Evolutionary conservation across 169 alveolate genomes (phyloP), one percentile per base, ranked within the genome.

Genomic region (Ichthyophthirius multifiliis): DNA sequence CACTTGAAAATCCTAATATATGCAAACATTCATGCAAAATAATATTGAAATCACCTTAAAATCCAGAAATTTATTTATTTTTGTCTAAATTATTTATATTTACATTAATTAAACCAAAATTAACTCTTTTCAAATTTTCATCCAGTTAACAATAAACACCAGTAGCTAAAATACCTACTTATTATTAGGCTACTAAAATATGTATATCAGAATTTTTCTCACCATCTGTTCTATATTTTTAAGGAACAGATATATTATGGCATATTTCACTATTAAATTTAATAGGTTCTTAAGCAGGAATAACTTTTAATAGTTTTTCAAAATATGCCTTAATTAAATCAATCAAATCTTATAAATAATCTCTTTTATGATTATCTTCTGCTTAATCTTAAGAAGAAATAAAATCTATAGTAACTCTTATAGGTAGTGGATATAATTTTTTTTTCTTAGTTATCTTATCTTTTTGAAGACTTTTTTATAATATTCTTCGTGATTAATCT

Each of bases 21-120:
- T 67, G 77, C n/a, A 41, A 37, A n/a, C 35, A 23, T 39, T 67
- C 77, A n/a, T 67, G 77, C 12, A 67, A 67, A 13, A 37, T 39
- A 3, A 32, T 35, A 15, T 67, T 27, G 35, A 67, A 67, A 39
- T 37, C 46, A 27, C 46, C 45, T 35, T 31, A 35, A 39, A 67
- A 67, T 23, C 31, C 13, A 13, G 31, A 5, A 55, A 27, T 55
- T 20, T 34, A 27, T n/a, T n/a, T n/a, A n/a, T n/a, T n/a, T 5
- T 23, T 20, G 10, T 55, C 18, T 55, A 55, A 27, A 27, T 27
- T 55, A 27, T 55, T 27, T 9, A 67, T 5, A 67, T 67, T 67
- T 1, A 37, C 35, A 18, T 15, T 6, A 67, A 67, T 41, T 67
- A 47, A 37, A 5, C 77, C 77, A 4, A 67, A 37, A 15, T 15